Conservation (phyloP, 352 stramenopile genomes). For the Discostella stelligera region DNA sequence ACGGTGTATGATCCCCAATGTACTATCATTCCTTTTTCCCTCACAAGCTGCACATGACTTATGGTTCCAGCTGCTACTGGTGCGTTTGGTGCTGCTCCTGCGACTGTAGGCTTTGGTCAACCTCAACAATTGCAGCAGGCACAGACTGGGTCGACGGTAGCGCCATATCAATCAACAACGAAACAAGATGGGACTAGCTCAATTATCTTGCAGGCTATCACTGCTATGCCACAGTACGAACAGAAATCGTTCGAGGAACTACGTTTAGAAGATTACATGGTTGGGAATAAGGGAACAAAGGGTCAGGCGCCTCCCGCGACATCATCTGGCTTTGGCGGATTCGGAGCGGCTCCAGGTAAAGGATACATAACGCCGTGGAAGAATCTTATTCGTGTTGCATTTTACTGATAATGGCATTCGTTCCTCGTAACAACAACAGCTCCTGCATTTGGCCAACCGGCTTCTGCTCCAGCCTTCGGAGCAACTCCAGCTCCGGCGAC, state of each 20-base stretch:
- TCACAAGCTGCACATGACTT: not conserved
- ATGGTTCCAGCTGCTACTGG: constrained; percentile 6
- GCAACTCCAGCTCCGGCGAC: constrained; percentile 28
- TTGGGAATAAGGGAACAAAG: constrained; percentile 68
- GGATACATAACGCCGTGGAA: not conserved
- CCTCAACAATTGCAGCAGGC: constrained; percentile 10
- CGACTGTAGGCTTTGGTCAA: constrained; percentile 16
- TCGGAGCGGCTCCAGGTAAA: constrained; percentile 37
- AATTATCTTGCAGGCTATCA: constrained; percentile 81
- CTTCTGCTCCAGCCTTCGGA: constrained; percentile 32
- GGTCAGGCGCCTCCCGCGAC: constrained; percentile 26
- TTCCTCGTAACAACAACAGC: constrained; percentile 9
- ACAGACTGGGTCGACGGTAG: constrained; percentile 46
- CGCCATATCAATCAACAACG: constrained; percentile 63
- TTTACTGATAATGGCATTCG: not conserved
- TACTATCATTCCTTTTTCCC: not conserved
- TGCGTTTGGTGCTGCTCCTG: constrained; percentile 23
- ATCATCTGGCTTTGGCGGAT: constrained; percentile 42
- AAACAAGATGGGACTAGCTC: constrained; percentile 63
- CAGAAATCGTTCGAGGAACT: constrained; percentile 84
- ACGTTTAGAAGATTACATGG: constrained; percentile 81
- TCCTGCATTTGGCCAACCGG: constrained; percentile 37
- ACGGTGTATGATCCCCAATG: not conserved
- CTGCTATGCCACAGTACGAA: constrained; percentile 79
- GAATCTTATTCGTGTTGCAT: not conserved